These are phyloP conservation scores for Puccinia hordei DNA, from an alignment of 1,284 basidiomycete species.

Conservation along the genomic window DNA sequence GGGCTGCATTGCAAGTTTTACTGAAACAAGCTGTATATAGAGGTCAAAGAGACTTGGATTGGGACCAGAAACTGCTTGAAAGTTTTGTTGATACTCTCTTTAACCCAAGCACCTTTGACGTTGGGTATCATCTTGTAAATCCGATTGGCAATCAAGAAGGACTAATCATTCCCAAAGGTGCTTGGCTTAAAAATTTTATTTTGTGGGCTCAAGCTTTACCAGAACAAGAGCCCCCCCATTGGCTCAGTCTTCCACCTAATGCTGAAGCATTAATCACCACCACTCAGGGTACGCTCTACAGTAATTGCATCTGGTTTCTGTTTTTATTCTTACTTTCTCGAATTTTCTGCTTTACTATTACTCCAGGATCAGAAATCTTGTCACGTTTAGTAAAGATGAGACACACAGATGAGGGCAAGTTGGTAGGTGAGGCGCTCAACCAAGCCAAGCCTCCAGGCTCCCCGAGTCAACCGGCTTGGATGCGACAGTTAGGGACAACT, in stretches of 20 bases:
- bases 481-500: conserved; percentile 76
- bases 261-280: conserved; percentile 87
- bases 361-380: conserved; percentile 75
- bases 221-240: conserved; percentile 79
- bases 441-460: conserved; percentile 67
- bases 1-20: conserved; percentile 84
- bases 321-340: conserved; percentile 3
- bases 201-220: conserved; percentile 82
- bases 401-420: conserved; percentile 80
- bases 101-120: conserved; percentile 80
- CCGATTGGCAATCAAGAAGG: conserved; percentile 63
- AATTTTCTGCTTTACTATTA: background rate
- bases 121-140: conserved; percentile 83
- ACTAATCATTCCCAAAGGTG: conserved; percentile 82
- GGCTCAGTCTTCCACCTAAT: conserved; percentile 84
- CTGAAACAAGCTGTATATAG: conserved; percentile 95
- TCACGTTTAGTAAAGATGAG: conserved; percentile 88
- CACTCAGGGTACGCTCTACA: conserved; percentile 72
- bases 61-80: conserved; percentile 85
- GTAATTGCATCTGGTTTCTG: background rate
- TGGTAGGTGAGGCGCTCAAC: conserved; percentile 65
- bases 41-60: conserved; percentile 83
- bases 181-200: conserved; percentile 83
- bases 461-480: conserved; percentile 78
- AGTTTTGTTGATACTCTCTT: conserved; percentile 88